Conservation (phyloP, 2,329 filamentous ascomycete species). For the Penicillium sp. region DNA sequence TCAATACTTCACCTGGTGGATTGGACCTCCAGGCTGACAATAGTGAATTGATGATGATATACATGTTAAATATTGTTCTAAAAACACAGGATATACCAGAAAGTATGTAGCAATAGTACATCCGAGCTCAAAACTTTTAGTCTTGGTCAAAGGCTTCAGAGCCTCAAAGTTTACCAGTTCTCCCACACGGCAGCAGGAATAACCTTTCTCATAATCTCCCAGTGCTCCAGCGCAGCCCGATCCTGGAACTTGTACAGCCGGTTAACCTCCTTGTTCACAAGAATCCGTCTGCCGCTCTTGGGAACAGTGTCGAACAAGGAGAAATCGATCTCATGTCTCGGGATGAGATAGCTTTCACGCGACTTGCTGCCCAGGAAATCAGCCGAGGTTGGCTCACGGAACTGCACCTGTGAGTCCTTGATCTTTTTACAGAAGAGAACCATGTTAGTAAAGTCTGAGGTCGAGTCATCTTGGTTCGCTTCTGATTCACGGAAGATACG, state of each 20-base stretch:
- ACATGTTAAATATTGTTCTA: neutral
- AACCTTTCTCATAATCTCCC: conserved; percentile 86
- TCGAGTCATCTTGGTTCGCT: conserved; percentile 45
- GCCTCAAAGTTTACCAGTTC: conserved; percentile 61
- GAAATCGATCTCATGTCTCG: conserved; percentile 67
- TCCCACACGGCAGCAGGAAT: conserved; percentile 81
- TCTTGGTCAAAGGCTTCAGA: neutral
- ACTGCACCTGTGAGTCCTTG: conserved; percentile 54
- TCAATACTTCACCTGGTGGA: too few species aligned
- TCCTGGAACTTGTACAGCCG: conserved; percentile 71
- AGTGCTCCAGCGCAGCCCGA: conserved; percentile 79
- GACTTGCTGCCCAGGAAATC: conserved; percentile 75
- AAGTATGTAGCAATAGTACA: neutral
- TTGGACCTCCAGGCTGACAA: too few species aligned
- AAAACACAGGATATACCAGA: neutral
- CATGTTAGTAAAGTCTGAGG: conserved; percentile 88
- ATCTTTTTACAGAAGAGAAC: conserved; percentile 87
- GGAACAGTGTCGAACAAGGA: conserved; percentile 38
- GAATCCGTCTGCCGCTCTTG: conserved; percentile 45
- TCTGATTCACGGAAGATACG: conserved; percentile 83
- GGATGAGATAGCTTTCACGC: conserved; percentile 69
- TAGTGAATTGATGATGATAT: neutral
- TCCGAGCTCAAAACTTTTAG: neutral
- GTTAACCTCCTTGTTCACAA: conserved; percentile 57
- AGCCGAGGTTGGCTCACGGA: conserved; percentile 62